phyloP scores from a whole-genome alignment of 2,329 filamentous ascomycete genomes.

The Fusarium sp. region DNA sequence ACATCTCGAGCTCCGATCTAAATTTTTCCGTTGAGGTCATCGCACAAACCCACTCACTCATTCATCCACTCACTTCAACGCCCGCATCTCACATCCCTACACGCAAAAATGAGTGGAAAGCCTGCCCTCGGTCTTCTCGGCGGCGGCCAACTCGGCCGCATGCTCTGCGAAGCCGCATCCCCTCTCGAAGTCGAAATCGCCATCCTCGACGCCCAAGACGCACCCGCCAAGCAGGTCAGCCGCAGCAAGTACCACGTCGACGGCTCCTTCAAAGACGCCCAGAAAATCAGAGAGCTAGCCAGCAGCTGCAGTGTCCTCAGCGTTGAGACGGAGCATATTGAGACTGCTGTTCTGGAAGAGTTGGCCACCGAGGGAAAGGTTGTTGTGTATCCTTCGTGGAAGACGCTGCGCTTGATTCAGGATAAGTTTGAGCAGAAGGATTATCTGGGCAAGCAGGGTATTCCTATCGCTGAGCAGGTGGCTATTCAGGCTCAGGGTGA shows the following conservation, averaged over 20 bases:
- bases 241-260: slow-evolving; percentile 76
- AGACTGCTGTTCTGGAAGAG: slow-evolving; percentile 88
- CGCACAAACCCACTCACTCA: slow-evolving; percentile 8
- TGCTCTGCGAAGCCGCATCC: slow-evolving; percentile 87
- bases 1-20: slow-evolving; percentile 17
- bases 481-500: slow-evolving; percentile 63
- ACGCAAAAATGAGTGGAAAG: neutral
- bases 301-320: slow-evolving; percentile 80
- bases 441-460: slow-evolving; percentile 71
- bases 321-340: slow-evolving; percentile 94
- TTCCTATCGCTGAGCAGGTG: slow-evolving; percentile 77
- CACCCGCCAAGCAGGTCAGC: slow-evolving; percentile 87
- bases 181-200: slow-evolving; percentile 79
- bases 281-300: slow-evolving; percentile 82
- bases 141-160: slow-evolving; percentile 84
- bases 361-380: slow-evolving; percentile 70
- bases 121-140: slow-evolving; percentile 59
- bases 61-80: neutral
- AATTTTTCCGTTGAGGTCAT: slow-evolving; percentile 20
- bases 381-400: slow-evolving; percentile 79
- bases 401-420: slow-evolving; percentile 87
- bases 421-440: slow-evolving; percentile 93
- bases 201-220: slow-evolving; percentile 77
- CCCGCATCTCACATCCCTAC: neutral
- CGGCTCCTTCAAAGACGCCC: slow-evolving; percentile 86